Base-by-base conservation (phyloP, 2,329 filamentous ascomycete genomes). In the Pseudopithomyces chartarum region DNA sequence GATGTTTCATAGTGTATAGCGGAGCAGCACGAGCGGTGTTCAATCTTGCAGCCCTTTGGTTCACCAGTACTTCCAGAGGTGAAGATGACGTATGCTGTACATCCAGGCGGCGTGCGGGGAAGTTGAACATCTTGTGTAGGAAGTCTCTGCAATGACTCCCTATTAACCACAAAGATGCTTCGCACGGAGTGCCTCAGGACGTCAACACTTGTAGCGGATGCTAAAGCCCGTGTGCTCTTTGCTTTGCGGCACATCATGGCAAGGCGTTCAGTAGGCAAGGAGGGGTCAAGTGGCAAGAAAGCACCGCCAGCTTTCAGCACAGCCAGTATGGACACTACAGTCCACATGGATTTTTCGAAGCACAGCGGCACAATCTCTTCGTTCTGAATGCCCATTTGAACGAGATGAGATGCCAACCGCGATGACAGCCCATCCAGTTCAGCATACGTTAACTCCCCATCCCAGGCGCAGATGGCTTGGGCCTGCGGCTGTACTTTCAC, bases 31-130 rank as follows among this genome's bases (percentile, higher is more conserved):
- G 26, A 29, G 26, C 26, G 26, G 8, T 77, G 51, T 84, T 33
- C 38, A 20, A 40, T 81, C 2, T 78, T 74, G 20, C 13, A 43
- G 15, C 84, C 85, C 52, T 84, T 84, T 0, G 83, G 82, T 45
- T 78, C 79, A 50, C 80, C 80, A 1, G 83, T 81, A 0, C 82
- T 82, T 0, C 82, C 82, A 1, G 81, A 81, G 0, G 81, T 82
- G 57, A 87, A 84, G 6, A 89, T 80, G 4, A 87, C 78, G 62
- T 19, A 43, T 4, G 40, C 47, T 7, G 17, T 36, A 29, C 8
- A 5, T 4, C 8, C 8, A 29, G 26, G 26, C 26, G 26, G 8
- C 26, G 26, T 29, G 26, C 5, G 4, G 26, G 26, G 26, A 29
- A 29, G 26, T 8, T 29, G 26, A 4, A 5, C 5, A 4, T 29